Evolutionary conservation across 768 basidiomycete genomes (phyloP), one percentile per base, ranked within the genome.

Genomic region (Nidularia sp.): DNA sequence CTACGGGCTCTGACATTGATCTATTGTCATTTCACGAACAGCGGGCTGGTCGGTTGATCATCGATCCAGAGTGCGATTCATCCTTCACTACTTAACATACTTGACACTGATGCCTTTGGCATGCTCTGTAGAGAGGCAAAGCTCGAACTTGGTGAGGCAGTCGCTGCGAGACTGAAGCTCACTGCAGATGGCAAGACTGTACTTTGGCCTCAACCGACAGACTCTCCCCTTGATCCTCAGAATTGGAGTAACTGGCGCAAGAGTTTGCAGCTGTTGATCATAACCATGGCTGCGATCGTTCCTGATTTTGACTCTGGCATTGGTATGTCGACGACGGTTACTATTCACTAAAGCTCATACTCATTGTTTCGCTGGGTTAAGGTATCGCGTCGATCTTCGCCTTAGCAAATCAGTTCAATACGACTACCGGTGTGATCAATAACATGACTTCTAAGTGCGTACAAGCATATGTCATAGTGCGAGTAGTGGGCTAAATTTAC

Each of bases 231-330:
- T n/a, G 84, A 87, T 58, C 85, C 85, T 13, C 84, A 85, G 66
- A 85, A 84, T 57, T 86, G 85, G 85, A 71, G 74, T 15, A 65
- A 69, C 46, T 57, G 71, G 25, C 74, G 73, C 35, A 87, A 86
- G 66, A 71, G 72, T 51, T 49, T 83, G 0, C 81, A 83, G 56
- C 69, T 88, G 1, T 53, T 83, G 36, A 79, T 86, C 45, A 71
- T 86, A 50, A 85, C 84, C 0, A 64, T 86, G 12, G 84, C 85
- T 8, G 78, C 84, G 0, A 78, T 84, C 49, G 75, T 86, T 3
- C 86, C 85, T 1, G 85, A 87, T 53, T 87, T 87, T 53, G 77
- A 81, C 57, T 85, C 83, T 7, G 82, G 78, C 1, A 81, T 85
- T 48, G 85, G 85, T 80, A 29, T 35, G 66, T n/a, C 31, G 22